Conservation (phyloP, 2,329 filamentous ascomycete genomes). For the Tolypocladium capitatum region DNA sequence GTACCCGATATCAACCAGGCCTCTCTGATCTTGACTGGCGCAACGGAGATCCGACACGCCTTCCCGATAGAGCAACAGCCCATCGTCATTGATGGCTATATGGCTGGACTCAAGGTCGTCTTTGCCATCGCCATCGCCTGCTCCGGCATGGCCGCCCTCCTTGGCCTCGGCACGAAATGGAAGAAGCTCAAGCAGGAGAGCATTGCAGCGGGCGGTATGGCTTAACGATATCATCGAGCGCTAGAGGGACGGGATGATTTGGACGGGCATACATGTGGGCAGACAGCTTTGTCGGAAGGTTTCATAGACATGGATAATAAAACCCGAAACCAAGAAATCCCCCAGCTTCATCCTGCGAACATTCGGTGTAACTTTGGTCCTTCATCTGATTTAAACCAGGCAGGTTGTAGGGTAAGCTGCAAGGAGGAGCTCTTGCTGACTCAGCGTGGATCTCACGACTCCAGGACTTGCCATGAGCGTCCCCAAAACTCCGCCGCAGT, state of each 20-base stretch:
- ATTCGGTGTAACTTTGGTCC: no score
- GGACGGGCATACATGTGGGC: no score
- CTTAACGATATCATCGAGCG: slow-evolving; percentile 7
- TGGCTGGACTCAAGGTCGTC: slow-evolving; percentile 47
- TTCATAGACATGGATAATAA: no score
- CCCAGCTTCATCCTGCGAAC: no score
- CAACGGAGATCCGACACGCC: slow-evolving; percentile 40
- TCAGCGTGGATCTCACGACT: neutral
- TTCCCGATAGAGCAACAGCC: slow-evolving; percentile 35
- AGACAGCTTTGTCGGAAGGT: no score
- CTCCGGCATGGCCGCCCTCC: slow-evolving; percentile 24
- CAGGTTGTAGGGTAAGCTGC: neutral
- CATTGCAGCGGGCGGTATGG: slow-evolving; percentile 14
- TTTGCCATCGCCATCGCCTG: slow-evolving; percentile 44
- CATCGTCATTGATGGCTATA: slow-evolving; percentile 48
- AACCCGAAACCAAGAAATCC: no score
- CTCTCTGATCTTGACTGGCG: slow-evolving; percentile 27
- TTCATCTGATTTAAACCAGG: no score
- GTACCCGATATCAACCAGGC: slow-evolving; percentile 23
- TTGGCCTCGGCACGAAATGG: slow-evolving; percentile 24
- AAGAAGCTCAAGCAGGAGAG: slow-evolving; percentile 20
- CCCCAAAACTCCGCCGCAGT: slow-evolving; percentile 35
- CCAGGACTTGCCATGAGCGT: slow-evolving; percentile 5
- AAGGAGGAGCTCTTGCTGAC: neutral
- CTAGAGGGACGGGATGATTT: neutral